A percentile compares a stretch with the other conserved stretches of the same genome.
These are phyloP conservation scores for Cytospora chrysosperma DNA, from an alignment of 2,329 filamentous ascomycete genomes.

Conservation along the genomic window DNA sequence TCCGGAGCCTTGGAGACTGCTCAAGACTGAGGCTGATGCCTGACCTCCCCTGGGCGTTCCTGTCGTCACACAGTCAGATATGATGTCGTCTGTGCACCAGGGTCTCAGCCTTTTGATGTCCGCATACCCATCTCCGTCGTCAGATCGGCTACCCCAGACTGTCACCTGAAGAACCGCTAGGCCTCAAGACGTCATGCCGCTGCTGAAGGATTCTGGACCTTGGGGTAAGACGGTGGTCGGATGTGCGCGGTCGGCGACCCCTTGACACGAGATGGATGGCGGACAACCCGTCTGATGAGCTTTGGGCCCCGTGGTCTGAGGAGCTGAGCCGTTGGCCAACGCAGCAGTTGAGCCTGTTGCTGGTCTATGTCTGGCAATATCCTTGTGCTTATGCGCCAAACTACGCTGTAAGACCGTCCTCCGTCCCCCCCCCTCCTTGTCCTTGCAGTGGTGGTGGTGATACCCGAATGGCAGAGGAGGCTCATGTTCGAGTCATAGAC, in stretches of 20 bases:
- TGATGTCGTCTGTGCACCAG: background rate
- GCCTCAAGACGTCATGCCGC: background rate
- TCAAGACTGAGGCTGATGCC: background rate
- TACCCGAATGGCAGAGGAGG: background rate
- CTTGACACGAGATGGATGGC: background rate
- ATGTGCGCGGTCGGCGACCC: background rate
- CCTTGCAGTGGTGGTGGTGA: background rate
- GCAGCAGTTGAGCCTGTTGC: conserved; percentile 48
- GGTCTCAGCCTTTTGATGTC: background rate
- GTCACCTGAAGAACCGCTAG: background rate
- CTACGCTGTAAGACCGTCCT: conserved; percentile 30
- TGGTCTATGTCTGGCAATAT: conserved; percentile 56
- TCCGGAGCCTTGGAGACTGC: background rate
- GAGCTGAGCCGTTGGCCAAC: conserved; percentile 53
- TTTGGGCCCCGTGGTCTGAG: conserved; percentile 56
- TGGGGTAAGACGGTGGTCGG: background rate
- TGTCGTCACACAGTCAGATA: background rate
- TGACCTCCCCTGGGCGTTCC: background rate
- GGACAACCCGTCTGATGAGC: conserved; percentile 29
- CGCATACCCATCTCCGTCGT: background rate
- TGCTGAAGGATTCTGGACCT: background rate
- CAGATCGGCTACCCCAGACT: background rate
- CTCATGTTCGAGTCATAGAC: background rate
- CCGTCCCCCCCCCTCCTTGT: background rate
- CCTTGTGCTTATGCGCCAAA: conserved; percentile 43